Evolutionary conservation across 495 filamentous ascomycete species (phyloP), one percentile per base, ranked within the genome.

Genomic region (Letharia columbiana): DNA sequence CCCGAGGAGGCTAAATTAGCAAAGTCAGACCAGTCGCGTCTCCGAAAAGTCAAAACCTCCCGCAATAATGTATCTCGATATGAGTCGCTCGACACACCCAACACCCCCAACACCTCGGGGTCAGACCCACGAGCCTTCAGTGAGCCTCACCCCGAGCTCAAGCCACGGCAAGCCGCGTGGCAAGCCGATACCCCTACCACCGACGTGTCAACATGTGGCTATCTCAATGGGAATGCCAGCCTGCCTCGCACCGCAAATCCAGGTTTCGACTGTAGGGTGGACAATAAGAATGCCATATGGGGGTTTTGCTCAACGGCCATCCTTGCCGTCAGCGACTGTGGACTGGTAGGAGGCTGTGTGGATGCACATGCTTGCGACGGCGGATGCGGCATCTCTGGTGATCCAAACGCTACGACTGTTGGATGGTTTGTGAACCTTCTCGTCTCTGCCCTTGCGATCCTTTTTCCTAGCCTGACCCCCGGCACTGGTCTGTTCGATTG

Each of bases 241-340:
- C 23, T 23, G 35, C 33, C 50, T 41, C 33, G 63, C n/a, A 42
- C 31, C 13, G 63, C 63, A 41, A 41, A 42, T 20, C 12, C 37
- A 39, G 63, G 63, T n/a, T 40, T n/a, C 50, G 50, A 37, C 23
- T 60, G 63, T 54, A 59, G 63, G 40, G 33, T 58, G 9, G 50
- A 65, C 35, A 65, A 33, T 3, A 28, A 57, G 63, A 59, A 65
- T 60, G 63, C 49, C 40, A 47, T 65, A 23, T 60, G 63, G 63
- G 63, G 63, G 18, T 65, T 65, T 45, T 65, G 63, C 54, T 52
- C 49, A 23, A 56, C 45, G n/a, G 44, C 47, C 12, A 28, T 65
- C 15, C n/a, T 59, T 13, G 45, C 45, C 11, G 63, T 42, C 33
- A 65, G 63, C 41, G 17, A 57, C 35, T 65, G 63, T 28, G 49